Conservation (phyloP, 257 asterid genomes). For the Lantana camara region DNA sequence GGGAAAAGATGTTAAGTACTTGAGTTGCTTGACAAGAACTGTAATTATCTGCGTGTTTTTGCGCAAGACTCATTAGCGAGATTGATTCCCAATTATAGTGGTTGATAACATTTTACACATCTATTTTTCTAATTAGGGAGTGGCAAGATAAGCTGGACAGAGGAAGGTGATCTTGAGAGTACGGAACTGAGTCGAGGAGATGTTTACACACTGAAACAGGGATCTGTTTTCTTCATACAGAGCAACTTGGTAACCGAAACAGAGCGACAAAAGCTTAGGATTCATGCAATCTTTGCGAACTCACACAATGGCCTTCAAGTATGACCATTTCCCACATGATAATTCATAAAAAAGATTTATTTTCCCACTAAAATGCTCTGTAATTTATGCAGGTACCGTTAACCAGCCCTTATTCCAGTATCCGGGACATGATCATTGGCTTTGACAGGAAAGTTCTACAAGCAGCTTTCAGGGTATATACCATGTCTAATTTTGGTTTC, state of each 20-base stretch:
- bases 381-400: conserved; percentile 42
- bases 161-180: conserved; percentile 42
- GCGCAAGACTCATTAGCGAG: no score
- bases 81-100: no score
- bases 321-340: neutral
- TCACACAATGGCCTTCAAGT: conserved; percentile 40
- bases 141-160: conserved; percentile 70
- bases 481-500: neutral
- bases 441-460: conserved; percentile 67
- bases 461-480: conserved; percentile 69
- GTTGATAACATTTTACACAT: neutral
- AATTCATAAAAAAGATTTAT: neutral
- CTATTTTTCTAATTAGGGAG: conserved; percentile 45
- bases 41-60: neutral
- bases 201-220: conserved; percentile 53
- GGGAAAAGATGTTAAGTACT: no score
- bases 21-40: neutral
- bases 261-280: conserved; percentile 58
- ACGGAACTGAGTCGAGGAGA: conserved; percentile 58
- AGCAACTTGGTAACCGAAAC: conserved; percentile 57
- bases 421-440: conserved; percentile 73
- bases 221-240: conserved; percentile 65
- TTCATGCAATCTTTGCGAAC: conserved; percentile 64
- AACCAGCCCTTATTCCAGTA: conserved; percentile 59
- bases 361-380: neutral